phyloP scores from a whole-genome alignment of 768 basidiomycete genomes.

The Agrocybe chaxingu region DNA sequence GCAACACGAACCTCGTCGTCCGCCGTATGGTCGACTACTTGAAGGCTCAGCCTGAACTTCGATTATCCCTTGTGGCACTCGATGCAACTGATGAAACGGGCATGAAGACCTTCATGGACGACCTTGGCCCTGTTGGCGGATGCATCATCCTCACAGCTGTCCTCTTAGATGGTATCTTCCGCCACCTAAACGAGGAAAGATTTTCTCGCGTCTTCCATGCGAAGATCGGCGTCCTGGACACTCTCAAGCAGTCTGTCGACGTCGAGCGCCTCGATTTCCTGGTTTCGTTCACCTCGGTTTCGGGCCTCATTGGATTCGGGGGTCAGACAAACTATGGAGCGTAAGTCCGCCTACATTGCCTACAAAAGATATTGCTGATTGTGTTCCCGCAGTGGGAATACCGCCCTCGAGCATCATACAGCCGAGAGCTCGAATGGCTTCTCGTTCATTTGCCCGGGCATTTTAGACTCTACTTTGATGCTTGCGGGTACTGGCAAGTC shows the following conservation, averaged over 20 bases:
- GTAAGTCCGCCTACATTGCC: constrained; percentile 12
- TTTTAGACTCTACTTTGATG: constrained; percentile 23
- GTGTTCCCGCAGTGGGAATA: constrained; percentile 27
- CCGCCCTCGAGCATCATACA: constrained; percentile 24
- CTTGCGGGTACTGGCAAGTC: constrained; percentile 11
- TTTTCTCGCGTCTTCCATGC: constrained; percentile 24
- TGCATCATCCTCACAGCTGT: constrained; percentile 30
- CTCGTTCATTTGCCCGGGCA: constrained; percentile 27
- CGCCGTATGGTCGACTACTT: constrained; percentile 26
- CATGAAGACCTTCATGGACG: constrained; percentile 18
- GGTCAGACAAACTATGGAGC: constrained; percentile 38
- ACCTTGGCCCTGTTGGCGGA: constrained; percentile 24
- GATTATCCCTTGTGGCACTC: constrained; percentile 25
- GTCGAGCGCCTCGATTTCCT: constrained; percentile 31
- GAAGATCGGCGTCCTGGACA: constrained; percentile 25
- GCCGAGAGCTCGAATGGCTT: constrained; percentile 25
- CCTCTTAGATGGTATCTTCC: constrained; percentile 28
- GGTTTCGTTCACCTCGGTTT: constrained; percentile 29
- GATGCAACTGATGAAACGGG: constrained; percentile 23
- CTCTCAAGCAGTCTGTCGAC: constrained; percentile 21
- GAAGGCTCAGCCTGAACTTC: constrained; percentile 22
- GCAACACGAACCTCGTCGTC: constrained; percentile 20
- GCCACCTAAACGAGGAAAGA: constrained; percentile 23
- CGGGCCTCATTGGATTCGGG: constrained; percentile 27
- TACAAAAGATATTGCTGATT: not conserved